phyloP scores from a whole-genome alignment of 441 rosid genomes.

The Geranium incanum region DNA sequence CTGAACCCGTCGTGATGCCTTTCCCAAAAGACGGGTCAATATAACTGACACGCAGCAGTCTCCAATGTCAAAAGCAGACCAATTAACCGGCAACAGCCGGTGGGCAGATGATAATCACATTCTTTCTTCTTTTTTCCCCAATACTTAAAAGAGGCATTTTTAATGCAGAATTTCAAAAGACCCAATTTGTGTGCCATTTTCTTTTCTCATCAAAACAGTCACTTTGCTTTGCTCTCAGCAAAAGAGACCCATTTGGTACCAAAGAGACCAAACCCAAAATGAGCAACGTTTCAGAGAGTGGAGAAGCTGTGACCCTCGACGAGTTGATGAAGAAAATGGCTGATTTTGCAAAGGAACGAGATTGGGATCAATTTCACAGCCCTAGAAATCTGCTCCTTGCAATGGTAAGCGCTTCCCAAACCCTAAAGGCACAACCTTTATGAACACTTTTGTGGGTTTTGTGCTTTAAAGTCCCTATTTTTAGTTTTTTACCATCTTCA shows the following conservation, averaged over 20 bases:
- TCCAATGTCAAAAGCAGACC: background rate
- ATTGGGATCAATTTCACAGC: slow-evolving; percentile 22
- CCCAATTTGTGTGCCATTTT: background rate
- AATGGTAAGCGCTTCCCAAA: slow-evolving; percentile 4
- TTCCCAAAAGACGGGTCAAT: no score
- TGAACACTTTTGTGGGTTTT: no score
- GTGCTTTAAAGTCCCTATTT: no score
- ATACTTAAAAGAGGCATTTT: background rate
- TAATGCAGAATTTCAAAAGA: background rate
- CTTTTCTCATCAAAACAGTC: background rate
- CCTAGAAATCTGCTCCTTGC: slow-evolving; percentile 21
- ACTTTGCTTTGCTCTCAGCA: no score
- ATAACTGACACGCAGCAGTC: no score
- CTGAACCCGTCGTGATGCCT: no score
- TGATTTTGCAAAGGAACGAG: slow-evolving; percentile 18
- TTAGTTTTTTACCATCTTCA: no score
- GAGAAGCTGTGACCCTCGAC: slow-evolving; percentile 8
- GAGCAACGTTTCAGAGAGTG: background rate
- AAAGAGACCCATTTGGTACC: background rate
- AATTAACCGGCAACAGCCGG: background rate
- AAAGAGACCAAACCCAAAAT: background rate
- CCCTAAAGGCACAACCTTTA: background rate
- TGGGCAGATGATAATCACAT: background rate
- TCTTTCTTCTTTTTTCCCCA: background rate
- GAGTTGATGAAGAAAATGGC: slow-evolving; percentile 18